A percentile compares a stretch with the other conserved stretches of the same genome.
These are phyloP conservation scores for Skeletonema grethae DNA, from an alignment of 108 stramenopile genomes.

Conservation along the genomic window DNA sequence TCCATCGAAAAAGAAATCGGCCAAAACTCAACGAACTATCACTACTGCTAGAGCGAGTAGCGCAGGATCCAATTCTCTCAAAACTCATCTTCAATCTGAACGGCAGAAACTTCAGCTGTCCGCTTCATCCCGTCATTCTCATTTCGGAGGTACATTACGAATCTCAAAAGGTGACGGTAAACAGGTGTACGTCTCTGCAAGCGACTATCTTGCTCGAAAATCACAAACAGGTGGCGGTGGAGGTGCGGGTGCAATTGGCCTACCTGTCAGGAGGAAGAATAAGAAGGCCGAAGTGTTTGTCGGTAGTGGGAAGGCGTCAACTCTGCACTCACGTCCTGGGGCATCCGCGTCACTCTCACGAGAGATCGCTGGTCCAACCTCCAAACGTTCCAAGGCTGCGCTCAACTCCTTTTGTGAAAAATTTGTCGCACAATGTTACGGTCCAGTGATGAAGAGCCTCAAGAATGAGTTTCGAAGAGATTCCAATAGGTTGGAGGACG, in stretches of 20 bases:
- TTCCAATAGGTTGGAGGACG: conserved; percentile 76
- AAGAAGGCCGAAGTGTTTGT: conserved; percentile 67
- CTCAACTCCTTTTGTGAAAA: conserved; percentile 72
- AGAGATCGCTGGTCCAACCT: conserved; percentile 46
- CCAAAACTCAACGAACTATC: conserved; percentile 12
- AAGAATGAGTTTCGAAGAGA: conserved; percentile 92
- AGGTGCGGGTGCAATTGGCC: conserved; percentile 4
- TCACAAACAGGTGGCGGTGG: conserved; percentile 11
- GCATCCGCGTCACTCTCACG: conserved; percentile 25
- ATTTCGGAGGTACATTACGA: conserved; percentile 85
- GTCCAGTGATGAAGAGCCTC: conserved; percentile 86
- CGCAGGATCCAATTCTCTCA: conserved; percentile 29
- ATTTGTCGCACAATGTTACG: conserved; percentile 77
- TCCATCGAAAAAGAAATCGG: conserved; percentile 3
- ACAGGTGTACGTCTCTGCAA: conserved; percentile 52
- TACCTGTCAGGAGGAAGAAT: conserved; percentile 47
- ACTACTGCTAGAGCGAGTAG: conserved; percentile 21
- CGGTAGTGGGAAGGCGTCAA: conserved; percentile 55
- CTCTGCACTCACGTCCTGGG: conserved; percentile 38
- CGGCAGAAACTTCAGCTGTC: conserved; percentile 37
- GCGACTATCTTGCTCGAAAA: conserved; percentile 18
- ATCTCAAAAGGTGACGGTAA: conserved; percentile 51
- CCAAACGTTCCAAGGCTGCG: conserved; percentile 55
- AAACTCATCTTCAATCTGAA: conserved; percentile 61
- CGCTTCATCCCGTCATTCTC: conserved; percentile 69